Evolutionary conservation across 2,329 filamentous ascomycete species (phyloP), one percentile per base, ranked within the genome.

Genomic region (Periconia macrospinosa): DNA sequence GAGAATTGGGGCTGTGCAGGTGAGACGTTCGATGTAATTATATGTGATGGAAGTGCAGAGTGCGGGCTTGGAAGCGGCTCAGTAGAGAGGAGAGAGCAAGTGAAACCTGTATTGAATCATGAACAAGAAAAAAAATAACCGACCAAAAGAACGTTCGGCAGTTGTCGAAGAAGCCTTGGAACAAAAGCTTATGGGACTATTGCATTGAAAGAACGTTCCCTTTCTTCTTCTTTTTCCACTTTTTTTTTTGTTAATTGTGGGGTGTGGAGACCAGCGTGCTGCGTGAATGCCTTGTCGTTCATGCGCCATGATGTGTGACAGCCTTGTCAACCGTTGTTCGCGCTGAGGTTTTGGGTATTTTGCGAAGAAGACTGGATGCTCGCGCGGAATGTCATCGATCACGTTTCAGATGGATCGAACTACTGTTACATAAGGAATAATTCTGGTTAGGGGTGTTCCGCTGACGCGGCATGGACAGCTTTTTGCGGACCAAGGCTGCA

Each of bases 1-100:
- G 23, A 41, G 15, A 10, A 49, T 61, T 51, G 60, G 53, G 60
- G 58, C 60, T 60, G 57, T 61, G 58, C 53, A 49, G 51, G 54
- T 58, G 53, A 58, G 54, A 60, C 57, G 37, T 17, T 53, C 53
- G 53, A 52, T 43, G 49, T 37, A 10, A 37, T 30, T 23, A 20
- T 45, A 30, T 23, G 43, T 30, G 42, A 44, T 44, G 11, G 11
- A 37, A 45, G 23, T 45, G 43, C 43, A 45, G 27, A 27, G 47
- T 15, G 54, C 54, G 50, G 30, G 52, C 49, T 51, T 41, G 20
- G 45, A 8, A 53, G 51, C 53, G 53, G 52, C 35, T 27, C 42
- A n/a, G 40, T 42, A 30, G 49, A 43, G 41, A 41, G 50, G 41
- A 44, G 35, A 37, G 18, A 50, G 48, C 53, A 13, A n/a, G 33